These are phyloP conservation scores for Mucor circinelloides DNA, from an alignment of 371 early-diverging fungal species.

Conservation along the genomic window DNA sequence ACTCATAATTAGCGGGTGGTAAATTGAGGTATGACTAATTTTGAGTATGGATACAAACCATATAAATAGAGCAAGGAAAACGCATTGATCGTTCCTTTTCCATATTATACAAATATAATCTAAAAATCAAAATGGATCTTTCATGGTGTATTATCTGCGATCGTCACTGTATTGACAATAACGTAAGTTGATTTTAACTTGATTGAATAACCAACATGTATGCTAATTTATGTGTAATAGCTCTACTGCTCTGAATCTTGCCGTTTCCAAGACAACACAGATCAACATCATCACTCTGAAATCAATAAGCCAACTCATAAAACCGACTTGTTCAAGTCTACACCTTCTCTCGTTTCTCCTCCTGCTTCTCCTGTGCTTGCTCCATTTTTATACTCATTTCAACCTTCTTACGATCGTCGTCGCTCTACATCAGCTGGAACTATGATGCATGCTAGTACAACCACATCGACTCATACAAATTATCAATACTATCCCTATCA, in stretches of 20 bases:
- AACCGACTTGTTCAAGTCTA: conserved; percentile 3
- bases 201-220: background rate
- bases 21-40: conserved; percentile 13
- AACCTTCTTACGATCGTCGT: conserved; percentile 13
- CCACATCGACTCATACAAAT: background rate
- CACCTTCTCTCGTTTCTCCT: conserved; percentile 18
- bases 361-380: conserved; percentile 19
- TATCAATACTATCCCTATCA: conserved; percentile 18
- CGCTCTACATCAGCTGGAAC: conserved; percentile 10
- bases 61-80: background rate
- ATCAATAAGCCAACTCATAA: background rate
- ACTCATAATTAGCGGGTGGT: background rate
- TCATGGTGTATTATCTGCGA: conserved; percentile 44
- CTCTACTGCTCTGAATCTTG: conserved; percentile 27
- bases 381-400: conserved; percentile 22
- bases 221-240: background rate
- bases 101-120: background rate
- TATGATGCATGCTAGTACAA: conserved; percentile 6
- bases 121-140: conserved; percentile 28
- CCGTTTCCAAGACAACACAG: conserved; percentile 18
- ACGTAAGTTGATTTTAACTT: conserved; percentile 5
- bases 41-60: conserved; percentile 6
- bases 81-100: background rate
- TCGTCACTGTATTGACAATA: conserved; percentile 26
- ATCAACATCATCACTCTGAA: background rate